Evolutionary conservation across 202 grass and related monocot species (phyloP), one percentile per base, ranked within the genome.

Genomic region (Cymbopogon flexuosus): DNA sequence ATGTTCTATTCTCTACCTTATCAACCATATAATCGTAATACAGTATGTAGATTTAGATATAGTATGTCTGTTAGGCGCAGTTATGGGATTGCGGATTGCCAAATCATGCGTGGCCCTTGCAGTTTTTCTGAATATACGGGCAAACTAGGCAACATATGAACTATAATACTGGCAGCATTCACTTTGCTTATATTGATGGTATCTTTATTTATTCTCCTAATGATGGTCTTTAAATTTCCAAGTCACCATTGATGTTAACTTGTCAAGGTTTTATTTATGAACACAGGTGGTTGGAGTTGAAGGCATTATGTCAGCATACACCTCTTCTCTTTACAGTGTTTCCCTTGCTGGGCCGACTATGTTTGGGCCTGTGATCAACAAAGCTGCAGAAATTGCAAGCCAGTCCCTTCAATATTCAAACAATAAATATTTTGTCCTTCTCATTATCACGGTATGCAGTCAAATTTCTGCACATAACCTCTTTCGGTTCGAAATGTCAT

Each of bases 301-400:
- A n/a, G 96, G 92, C 70, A 93, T 91, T 72, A 99, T 99, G 92
- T 87, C 92, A 78, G 87, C 96, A 12, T 99, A 99, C 85, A 75
- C 85, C 41, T 81, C 77, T 67, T 80, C 88, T 43, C 84, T 95
- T 65, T 87, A 81, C 82, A 85, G 66, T 81, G 88, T 96, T 86
- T 24, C 83, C 36, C 96, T 99, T 83, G 72, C 96, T 62, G 96
- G 96, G 11, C 96, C 89, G 72, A 99, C 92, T 75, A 73, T 99
- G 82, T 99, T 99, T 78, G 96, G 92, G n/a, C 89, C 90, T 0
- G 87, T 99, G 71, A 93, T 99, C 42, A 91, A 89, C 73, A 99
- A 80, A 88, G 92, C 96, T 75, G 92, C 90, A 78, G 92, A 93
- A 80, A 91, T 91, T 83, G 90, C 96, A 30, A 82, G 81, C 64